A percentile compares a stretch with the other conserved stretches of the same genome.
Evolutionary conservation across 2,329 filamentous ascomycete species (phyloP).

Genomic region (Monosporascus ibericus): DNA sequence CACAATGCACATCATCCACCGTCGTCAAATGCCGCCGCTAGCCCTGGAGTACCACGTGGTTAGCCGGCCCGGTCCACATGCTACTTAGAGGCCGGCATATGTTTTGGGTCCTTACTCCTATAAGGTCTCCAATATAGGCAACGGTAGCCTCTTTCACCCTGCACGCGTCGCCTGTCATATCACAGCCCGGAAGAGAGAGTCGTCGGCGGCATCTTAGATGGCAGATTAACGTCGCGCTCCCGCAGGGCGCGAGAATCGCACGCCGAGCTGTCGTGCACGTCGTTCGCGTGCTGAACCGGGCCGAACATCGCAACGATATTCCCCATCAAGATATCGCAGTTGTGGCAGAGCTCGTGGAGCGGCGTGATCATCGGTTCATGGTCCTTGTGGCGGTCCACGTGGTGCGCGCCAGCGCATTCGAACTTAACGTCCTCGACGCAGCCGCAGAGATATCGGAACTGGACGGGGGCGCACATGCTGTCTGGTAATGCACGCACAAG

Average conservation of each 20-base stretch:
- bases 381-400: background rate
- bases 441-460: conserved; percentile 20
- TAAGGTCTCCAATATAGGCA: background rate
- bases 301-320: background rate
- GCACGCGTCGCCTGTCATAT: too few relatives aligned
- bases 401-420: conserved; percentile 9
- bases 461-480: conserved; percentile 18
- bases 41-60: too few relatives aligned
- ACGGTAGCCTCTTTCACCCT: too few relatives aligned
- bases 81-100: too few relatives aligned
- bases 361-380: background rate
- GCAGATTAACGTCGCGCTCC: conserved; percentile 6
- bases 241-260: background rate
- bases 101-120: background rate
- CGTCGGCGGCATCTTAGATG: background rate
- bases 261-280: background rate
- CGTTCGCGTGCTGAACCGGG: background rate
- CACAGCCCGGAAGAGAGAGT: background rate
- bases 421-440: conserved; percentile 16
- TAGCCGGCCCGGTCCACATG: too few relatives aligned
- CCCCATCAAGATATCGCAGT: conserved; percentile 7
- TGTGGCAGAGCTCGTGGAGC: conserved; percentile 16
- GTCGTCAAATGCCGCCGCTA: too few relatives aligned
- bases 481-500: background rate
- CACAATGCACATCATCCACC: too few relatives aligned